Conservation (phyloP, 139 green algal genomes). For the Gonium pectorale region DNA sequence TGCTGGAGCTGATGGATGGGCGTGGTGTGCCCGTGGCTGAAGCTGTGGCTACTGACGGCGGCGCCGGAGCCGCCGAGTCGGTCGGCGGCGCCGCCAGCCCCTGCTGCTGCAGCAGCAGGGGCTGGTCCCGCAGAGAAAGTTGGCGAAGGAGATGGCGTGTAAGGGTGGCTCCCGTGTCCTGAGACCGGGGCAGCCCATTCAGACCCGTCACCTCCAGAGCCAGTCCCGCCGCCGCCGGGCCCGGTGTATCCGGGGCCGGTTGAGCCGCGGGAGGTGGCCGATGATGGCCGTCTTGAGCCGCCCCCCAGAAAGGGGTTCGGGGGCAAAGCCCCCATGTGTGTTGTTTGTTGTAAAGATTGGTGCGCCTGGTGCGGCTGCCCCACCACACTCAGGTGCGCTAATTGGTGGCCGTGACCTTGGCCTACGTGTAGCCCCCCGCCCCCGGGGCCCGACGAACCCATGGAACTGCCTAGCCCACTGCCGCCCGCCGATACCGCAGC, state of each 20-base stretch:
- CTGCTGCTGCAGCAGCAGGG: no score
- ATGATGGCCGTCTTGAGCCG: conserved; percentile 7
- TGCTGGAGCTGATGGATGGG: conserved; percentile 27
- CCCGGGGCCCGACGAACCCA: no score
- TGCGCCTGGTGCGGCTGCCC: neutral
- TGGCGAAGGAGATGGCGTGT: no score
- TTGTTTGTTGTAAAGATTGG: conserved; percentile 19
- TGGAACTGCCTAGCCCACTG: no score
- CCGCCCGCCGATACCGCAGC: no score
- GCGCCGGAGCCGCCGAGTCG: neutral
- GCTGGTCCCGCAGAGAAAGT: no score
- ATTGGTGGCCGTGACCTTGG: no score
- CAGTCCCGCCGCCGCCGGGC: neutral
- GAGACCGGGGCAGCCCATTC: no score
- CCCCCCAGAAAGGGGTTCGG: conserved; percentile 42
- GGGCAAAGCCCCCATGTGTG: conserved; percentile 48
- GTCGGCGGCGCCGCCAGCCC: neutral
- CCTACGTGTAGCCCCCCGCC: no score
- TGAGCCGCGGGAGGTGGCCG: conserved; percentile 15
- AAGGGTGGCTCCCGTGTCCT: no score
- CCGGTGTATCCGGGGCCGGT: neutral
- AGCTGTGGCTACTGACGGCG: neutral
- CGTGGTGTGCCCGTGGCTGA: neutral
- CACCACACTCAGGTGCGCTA: neutral
- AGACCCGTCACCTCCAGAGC: neutral